Evolutionary conservation across 2,329 filamentous ascomycete species (phyloP), one percentile per base, ranked within the genome.

Genomic region (Ceratocystis ficicola): DNA sequence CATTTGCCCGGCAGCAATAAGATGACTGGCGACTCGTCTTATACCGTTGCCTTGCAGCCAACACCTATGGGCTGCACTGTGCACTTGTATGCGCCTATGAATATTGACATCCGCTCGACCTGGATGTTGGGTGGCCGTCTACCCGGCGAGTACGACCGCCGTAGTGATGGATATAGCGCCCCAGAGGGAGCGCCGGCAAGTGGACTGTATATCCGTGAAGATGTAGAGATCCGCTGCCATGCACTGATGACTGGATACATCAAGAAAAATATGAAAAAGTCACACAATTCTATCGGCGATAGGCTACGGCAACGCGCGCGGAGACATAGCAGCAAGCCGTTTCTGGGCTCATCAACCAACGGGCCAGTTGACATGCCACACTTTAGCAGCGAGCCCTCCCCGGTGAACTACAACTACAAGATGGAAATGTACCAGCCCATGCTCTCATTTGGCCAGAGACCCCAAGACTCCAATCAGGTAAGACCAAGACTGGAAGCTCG

Each of bases 141-240:
- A 52, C 86, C 86, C 0, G 88, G 86, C 20, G 89, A 95, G 74
- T 81, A 84, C 0, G 77, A 79, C 36, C 81, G 86, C 71, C 79
- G 83, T 0, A 75, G 82, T 10, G 88, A 93, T 75, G 75, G 89
- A 25, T 87, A 86, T 4, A 75, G 88, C 5, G 81, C 81, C 15
- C 25, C 44, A 10, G 25, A 36, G 36, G 46, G 28, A 2, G 83
- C 81, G 0, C 89, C 90, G 0, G 75, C 80, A 25, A 46, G 30
- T n/a, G 90, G 90, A 0, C 77, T 95, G 12, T 95, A 91, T 72
- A 77, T 95, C 52, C 81, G 88, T n/a, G 90, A 95, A 77, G 90
- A 95, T 70, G 86, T 94, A 62, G 86, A 90, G 69, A 69, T 95
- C 79, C 82, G 82, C 66, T 95, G 90, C 77, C 93, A 91, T 71